Percentiles rank a stretch among this genome's conserved stretches.
phyloP scores from a whole-genome alignment of 2,329 filamentous ascomycete genomes.

The Aspergillus sp. region DNA sequence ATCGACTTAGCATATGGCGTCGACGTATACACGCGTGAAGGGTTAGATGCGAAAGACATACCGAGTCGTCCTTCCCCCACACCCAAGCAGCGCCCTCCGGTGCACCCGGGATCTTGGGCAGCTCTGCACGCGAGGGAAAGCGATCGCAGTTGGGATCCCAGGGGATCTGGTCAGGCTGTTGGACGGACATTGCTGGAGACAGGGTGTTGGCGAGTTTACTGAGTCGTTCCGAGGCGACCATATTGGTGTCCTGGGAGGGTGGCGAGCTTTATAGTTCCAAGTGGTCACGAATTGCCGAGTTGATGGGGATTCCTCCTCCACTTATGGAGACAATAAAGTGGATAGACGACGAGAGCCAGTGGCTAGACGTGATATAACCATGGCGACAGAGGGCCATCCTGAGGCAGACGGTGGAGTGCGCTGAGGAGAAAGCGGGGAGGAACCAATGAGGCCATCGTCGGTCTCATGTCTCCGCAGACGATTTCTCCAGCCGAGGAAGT shows the following conservation, averaged over 20 bases:
- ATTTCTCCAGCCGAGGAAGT: neutral
- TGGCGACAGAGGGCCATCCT: neutral
- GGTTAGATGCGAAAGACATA: constrained; percentile 17
- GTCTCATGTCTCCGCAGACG: too few relatives aligned
- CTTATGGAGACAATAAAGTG: neutral
- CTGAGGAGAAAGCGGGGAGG: neutral
- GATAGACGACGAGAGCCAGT: neutral
- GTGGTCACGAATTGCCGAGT: neutral
- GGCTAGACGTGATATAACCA: too few relatives aligned
- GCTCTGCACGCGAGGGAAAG: constrained; percentile 54
- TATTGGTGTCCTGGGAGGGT: neutral
- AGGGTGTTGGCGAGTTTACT: neutral
- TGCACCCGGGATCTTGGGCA: constrained; percentile 51
- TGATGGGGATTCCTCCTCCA: neutral
- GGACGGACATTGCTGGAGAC: constrained; percentile 8
- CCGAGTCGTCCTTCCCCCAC: constrained; percentile 56
- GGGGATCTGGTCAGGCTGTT: constrained; percentile 39
- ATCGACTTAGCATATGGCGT: neutral
- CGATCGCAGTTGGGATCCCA: constrained; percentile 53
- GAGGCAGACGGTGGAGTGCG: neutral
- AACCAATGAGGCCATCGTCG: neutral
- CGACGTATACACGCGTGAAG: too few relatives aligned
- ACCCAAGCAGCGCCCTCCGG: constrained; percentile 59
- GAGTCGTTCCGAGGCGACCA: constrained; percentile 3
- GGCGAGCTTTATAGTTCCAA: neutral